These are phyloP conservation scores for Apiospora marii DNA, from an alignment of 2,329 filamentous ascomycete species.

Conservation along the genomic window DNA sequence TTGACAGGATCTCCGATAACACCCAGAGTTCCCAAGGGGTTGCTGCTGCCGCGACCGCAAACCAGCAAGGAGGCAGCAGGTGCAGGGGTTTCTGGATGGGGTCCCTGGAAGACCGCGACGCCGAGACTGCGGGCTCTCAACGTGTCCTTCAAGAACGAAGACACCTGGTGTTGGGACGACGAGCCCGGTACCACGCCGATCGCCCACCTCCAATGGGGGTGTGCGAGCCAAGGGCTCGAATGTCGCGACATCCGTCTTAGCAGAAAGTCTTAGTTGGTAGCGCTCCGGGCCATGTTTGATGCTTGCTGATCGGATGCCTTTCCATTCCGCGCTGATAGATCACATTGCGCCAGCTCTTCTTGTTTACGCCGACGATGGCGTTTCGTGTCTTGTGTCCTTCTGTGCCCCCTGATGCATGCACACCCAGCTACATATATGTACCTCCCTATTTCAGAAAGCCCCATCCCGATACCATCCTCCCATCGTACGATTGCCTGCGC, in stretches of 20 bases:
- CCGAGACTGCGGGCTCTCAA: constrained; percentile 1
- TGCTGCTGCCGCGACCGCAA: background rate
- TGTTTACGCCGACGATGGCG: background rate
- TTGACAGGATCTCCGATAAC: background rate
- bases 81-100: background rate
- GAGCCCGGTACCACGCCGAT: background rate
- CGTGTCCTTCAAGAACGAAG: background rate
- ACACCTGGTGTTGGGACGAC: background rate
- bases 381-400: background rate
- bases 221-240: constrained; percentile 10
- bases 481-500: constrained; percentile 2
- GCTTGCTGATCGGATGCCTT: background rate
- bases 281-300: background rate
- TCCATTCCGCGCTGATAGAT: background rate
- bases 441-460: background rate
- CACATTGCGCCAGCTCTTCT: background rate
- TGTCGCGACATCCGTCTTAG: background rate
- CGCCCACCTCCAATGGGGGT: background rate
- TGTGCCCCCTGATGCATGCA: background rate
- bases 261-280: background rate
- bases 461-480: background rate
- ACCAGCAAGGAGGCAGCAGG: background rate
- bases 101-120: background rate
- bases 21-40: background rate
- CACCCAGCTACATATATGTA: background rate